Percentiles rank a stretch among this genome's conserved stretches.
These are phyloP conservation scores for Sporopachydermia quercuum DNA, from an alignment of 805 yeast species.

Conservation along the genomic window DNA sequence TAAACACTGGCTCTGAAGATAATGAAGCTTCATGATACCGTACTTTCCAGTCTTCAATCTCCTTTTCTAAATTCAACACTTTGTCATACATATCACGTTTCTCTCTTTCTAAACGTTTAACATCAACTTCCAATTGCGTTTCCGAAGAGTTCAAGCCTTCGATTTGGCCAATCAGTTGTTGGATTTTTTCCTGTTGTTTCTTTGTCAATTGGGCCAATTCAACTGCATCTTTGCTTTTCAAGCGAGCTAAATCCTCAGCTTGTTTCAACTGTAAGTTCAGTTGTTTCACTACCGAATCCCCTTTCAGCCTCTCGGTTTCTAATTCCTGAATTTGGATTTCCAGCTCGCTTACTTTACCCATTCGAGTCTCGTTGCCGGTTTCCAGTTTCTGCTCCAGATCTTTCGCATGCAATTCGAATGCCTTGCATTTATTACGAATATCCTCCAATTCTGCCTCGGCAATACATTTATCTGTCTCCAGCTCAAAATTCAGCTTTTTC, in stretches of 20 bases:
- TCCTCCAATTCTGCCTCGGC: conserved; percentile 7
- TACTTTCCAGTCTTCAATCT: conserved; percentile 31
- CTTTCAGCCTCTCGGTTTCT: too few relatives aligned
- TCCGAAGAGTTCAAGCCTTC: conserved; percentile 21
- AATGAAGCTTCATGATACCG: conserved; percentile 3
- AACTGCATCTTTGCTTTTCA: background rate
- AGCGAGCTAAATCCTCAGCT: background rate
- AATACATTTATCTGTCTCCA: conserved; percentile 13
- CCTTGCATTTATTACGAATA: conserved; percentile 10
- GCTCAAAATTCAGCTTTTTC: conserved; percentile 6
- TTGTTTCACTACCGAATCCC: background rate
- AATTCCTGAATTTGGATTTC: too few relatives aligned
- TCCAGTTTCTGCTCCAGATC: conserved; percentile 13
- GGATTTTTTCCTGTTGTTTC: conserved; percentile 31
- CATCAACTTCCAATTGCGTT: conserved; percentile 20
- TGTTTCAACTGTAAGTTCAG: background rate
- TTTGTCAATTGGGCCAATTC: conserved; percentile 11
- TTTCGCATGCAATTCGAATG: conserved; percentile 12
- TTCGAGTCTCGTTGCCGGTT: too few relatives aligned
- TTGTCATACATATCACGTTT: conserved; percentile 33
- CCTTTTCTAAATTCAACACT: conserved; percentile 33
- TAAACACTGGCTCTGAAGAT: conserved; percentile 9
- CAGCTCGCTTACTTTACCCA: too few relatives aligned
- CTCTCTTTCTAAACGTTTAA: conserved; percentile 35
- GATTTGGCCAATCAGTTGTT: conserved; percentile 22